Evolutionary conservation across 2,329 filamentous ascomycete species (phyloP), one percentile per base, ranked within the genome.

Genomic region (Penicillium aurantiogriseum): DNA sequence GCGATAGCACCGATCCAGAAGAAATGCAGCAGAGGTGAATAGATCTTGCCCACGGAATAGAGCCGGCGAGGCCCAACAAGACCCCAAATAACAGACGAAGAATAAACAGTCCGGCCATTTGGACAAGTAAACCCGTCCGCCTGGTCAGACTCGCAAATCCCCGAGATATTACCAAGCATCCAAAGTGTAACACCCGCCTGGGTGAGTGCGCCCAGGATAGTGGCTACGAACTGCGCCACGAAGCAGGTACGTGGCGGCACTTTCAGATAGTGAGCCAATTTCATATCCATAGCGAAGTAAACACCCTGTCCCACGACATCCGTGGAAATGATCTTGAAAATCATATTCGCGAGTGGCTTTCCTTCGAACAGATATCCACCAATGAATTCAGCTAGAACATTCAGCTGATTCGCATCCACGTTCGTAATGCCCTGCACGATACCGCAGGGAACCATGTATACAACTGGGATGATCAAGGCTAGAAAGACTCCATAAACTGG

Each of bases 231-330:
- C 65, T 83, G 81, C 8, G 76, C 77, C 35, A 75, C 73, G 66
- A 83, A 83, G 3, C 79, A 71, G 11, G 77, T 79, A 5, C 76
- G 72, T 0, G 77, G 78, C 0, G 80, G 76, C 42, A 83, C 78
- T 63, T 83, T 82, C 54, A 81, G 69, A 66, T 82, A 82, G 56
- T 81, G 80, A 1, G 75, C 80, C 36, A 83, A 68, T 66, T 83
- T 83, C 74, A 82, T 74, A 60, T 83, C 80, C 60, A 77, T 74
- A 1, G 74, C 72, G 53, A 81, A 82, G 39, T 76, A 79, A 17
- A 80, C 71, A 0, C 75, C 79, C 58, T 81, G 78, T 15, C 76
- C 74, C 55, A 78, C 65, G 38, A 77, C 76, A 56, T 78, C 76
- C 2, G 71, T 75, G 4, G 74, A 76, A 5, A 79, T 64, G 19